A percentile compares a stretch with the other conserved stretches of the same genome.
These are phyloP conservation scores for Sugiyamaella paludigena DNA, from an alignment of 1,139 yeast species.

Conservation along the genomic window DNA sequence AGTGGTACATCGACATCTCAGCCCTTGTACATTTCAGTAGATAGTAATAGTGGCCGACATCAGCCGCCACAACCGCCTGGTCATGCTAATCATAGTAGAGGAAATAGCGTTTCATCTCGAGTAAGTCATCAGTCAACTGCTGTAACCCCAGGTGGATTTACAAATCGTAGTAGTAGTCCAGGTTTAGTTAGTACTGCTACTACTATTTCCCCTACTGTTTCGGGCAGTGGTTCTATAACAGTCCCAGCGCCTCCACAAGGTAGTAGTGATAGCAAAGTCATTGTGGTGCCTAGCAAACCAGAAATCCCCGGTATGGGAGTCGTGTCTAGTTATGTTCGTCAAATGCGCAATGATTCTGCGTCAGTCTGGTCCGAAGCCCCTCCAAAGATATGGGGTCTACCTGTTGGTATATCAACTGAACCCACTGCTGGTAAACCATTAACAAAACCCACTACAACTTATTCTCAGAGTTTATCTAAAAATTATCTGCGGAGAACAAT, in stretches of 20 bases:
- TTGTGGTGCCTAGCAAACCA: not conserved
- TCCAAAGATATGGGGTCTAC: slow-evolving; percentile 59
- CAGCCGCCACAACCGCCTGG: slow-evolving; percentile 1
- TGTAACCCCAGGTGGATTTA: not conserved
- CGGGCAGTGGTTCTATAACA: not conserved
- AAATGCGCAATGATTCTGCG: slow-evolving; percentile 53
- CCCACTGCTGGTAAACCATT: slow-evolving; percentile 25
- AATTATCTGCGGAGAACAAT: slow-evolving; percentile 38
- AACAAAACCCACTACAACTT: slow-evolving; percentile 28
- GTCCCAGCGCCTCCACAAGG: no score
- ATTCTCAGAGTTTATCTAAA: slow-evolving; percentile 27
- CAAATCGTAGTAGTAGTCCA: not conserved
- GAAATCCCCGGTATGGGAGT: slow-evolving; percentile 27
- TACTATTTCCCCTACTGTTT: slow-evolving; percentile 7
- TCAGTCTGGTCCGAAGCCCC: slow-evolving; percentile 51
- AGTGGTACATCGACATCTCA: slow-evolving; percentile 18
- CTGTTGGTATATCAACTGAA: slow-evolving; percentile 59
- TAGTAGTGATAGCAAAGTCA: not conserved
- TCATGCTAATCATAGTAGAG: slow-evolving; percentile 14
- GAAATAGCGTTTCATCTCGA: slow-evolving; percentile 17
- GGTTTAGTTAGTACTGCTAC: slow-evolving; percentile 3
- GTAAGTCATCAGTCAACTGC: slow-evolving; percentile 8
- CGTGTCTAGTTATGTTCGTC: slow-evolving; percentile 53
- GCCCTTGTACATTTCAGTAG: slow-evolving; percentile 16
- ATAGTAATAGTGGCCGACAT: not conserved